Evolutionary conservation across 805 yeast genomes (phyloP).

Genomic region (Yamadazyma philogaea): DNA sequence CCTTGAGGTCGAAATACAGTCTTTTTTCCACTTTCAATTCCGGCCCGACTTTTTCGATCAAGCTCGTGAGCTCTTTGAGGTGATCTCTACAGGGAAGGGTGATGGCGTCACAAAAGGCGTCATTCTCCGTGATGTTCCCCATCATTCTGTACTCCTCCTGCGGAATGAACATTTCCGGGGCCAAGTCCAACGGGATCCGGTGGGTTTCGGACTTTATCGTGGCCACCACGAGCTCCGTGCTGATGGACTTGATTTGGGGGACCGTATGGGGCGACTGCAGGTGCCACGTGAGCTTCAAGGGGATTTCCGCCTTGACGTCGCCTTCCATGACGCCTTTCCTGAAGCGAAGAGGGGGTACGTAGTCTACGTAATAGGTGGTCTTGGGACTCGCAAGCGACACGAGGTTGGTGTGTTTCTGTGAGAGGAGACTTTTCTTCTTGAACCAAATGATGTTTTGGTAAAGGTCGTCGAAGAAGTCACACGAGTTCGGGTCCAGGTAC

Average conservation of each 20-base stretch:
- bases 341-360: constrained; percentile 32
- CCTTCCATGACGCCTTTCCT: constrained; percentile 15
- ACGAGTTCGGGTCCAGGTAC: constrained; percentile 5
- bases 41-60: constrained; percentile 35
- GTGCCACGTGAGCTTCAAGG: constrained; percentile 29
- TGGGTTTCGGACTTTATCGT: constrained; percentile 34
- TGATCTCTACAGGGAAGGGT: constrained; percentile 26
- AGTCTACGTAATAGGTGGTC: constrained; percentile 23
- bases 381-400: constrained; percentile 37
- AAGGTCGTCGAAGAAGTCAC: constrained; percentile 11
- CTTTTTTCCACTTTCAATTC: constrained; percentile 34
- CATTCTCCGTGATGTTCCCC: constrained; percentile 23
- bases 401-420: constrained; percentile 24
- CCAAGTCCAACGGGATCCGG: constrained; percentile 38
- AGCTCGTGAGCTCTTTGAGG: constrained; percentile 22
- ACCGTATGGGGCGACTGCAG: constrained; percentile 9
- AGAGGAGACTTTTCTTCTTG: constrained; percentile 34
- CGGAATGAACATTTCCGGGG: constrained; percentile 37
- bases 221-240: constrained; percentile 35
- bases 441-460: constrained; percentile 32
- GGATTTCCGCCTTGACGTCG: constrained; percentile 21
- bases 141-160: constrained; percentile 28
- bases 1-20: constrained; percentile 34
- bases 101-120: constrained; percentile 33
- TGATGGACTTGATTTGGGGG: constrained; percentile 34